phyloP scores from a whole-genome alignment of 768 basidiomycete species.

The Pseudohyphozyma bogoriensis region DNA sequence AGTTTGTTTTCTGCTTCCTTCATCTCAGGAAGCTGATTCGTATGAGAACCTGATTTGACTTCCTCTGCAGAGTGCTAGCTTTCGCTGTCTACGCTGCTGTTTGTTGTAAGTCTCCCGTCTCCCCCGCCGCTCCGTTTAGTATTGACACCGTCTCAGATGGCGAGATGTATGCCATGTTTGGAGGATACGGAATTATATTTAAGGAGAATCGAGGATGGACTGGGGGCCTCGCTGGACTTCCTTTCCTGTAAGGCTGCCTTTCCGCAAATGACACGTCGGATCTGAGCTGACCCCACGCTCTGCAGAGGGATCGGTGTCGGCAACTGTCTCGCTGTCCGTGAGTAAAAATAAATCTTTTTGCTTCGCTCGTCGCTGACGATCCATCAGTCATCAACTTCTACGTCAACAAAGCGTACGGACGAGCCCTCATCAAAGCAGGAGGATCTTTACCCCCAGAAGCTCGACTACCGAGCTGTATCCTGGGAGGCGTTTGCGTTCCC shows the following conservation, averaged over 20 bases:
- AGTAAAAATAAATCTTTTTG: no score
- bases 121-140: neutral
- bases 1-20: neutral
- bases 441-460: slow-evolving; percentile 38
- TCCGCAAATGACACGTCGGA: slow-evolving; percentile 15
- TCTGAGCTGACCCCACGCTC: no score
- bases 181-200: slow-evolving; percentile 42
- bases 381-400: no score
- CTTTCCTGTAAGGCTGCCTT: slow-evolving; percentile 36
- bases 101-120: neutral
- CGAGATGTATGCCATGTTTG: no score
- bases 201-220: slow-evolving; percentile 40
- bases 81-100: neutral
- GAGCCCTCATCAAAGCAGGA: slow-evolving; percentile 33
- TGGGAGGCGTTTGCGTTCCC: slow-evolving; percentile 38
- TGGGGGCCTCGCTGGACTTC: slow-evolving; percentile 40
- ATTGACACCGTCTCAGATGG: no score
- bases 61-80: neutral
- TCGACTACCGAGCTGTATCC: slow-evolving; percentile 38
- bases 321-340: no score
- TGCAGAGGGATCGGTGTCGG: slow-evolving; percentile 38
- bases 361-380: no score
- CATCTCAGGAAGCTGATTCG: neutral
- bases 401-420: no score
- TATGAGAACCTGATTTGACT: neutral